These are phyloP conservation scores for Populus tremula DNA, from an alignment of 345 rosid genomes.

Conservation along the genomic window DNA sequence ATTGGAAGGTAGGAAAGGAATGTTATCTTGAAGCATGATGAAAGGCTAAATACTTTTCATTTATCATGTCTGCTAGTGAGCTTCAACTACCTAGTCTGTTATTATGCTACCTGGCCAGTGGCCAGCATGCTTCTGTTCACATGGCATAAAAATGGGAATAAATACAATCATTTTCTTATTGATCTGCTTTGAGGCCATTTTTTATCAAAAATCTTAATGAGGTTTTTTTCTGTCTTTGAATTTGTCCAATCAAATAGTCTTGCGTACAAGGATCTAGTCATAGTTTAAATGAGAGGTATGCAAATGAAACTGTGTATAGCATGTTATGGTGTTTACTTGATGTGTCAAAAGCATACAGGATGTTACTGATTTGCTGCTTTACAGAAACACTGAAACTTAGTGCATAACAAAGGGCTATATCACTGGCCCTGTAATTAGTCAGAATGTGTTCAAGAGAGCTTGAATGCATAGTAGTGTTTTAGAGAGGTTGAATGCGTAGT, in stretches of 20 bases:
- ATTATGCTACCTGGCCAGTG: not conserved
- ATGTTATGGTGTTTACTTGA: not conserved
- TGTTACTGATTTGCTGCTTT: not conserved
- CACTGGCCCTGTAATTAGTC: not conserved
- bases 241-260: not conserved
- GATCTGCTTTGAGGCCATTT: not conserved
- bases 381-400: not conserved
- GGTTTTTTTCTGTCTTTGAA: not conserved
- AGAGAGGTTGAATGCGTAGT: not conserved
- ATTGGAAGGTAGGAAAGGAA: conserved; percentile 77
- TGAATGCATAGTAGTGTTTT: not conserved
- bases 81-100: not conserved
- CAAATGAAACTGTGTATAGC: not conserved
- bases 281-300: not conserved
- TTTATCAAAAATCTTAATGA: not conserved
- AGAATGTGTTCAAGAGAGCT: not conserved
- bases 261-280: not conserved
- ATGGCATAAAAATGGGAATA: not conserved
- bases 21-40: conserved; percentile 3
- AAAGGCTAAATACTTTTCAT: not conserved
- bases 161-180: not conserved
- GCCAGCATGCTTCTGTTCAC: not conserved
- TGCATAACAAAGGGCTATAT: not conserved
- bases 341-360: not conserved
- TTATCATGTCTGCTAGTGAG: not conserved